Conservation (phyloP, 352 stramenopile species). For the Halophytophthora batemanensis region DNA sequence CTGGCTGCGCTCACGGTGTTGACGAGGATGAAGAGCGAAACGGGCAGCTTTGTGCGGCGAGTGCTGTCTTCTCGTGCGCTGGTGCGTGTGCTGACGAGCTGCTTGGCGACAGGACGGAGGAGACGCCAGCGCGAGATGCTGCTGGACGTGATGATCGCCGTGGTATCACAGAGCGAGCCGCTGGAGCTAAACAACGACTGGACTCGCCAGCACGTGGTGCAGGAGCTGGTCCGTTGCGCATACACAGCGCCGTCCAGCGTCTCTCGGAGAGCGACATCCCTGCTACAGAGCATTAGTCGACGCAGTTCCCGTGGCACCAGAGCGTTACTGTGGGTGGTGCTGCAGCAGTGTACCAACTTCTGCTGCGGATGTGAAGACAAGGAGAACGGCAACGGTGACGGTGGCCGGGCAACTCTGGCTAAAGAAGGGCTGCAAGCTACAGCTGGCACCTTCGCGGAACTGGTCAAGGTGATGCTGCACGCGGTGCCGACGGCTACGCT, state of each 20-base stretch:
- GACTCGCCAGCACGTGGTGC: slow-evolving; percentile 40
- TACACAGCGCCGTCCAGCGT: slow-evolving; percentile 23
- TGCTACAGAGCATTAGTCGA: slow-evolving; percentile 36
- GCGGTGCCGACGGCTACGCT: slow-evolving; percentile 11
- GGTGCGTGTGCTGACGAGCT: slow-evolving; percentile 27
- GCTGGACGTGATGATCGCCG: slow-evolving; percentile 34
- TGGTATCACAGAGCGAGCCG: slow-evolving; percentile 20
- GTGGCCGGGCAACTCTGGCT: background rate
- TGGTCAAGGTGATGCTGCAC: slow-evolving; percentile 43
- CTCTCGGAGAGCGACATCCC: slow-evolving; percentile 19
- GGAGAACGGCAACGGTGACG: background rate
- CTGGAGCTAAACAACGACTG: slow-evolving; percentile 25
- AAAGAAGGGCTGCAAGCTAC: slow-evolving; percentile 20
- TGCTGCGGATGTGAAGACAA: slow-evolving; percentile 48
- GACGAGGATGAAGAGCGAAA: slow-evolving; percentile 17
- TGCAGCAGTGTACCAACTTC: slow-evolving; percentile 55
- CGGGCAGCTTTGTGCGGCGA: slow-evolving; percentile 34
- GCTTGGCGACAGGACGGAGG: slow-evolving; percentile 24
- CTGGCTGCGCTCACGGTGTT: slow-evolving; percentile 22
- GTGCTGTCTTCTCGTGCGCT: slow-evolving; percentile 37
- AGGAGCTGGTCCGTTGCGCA: slow-evolving; percentile 41
- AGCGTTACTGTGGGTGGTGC: slow-evolving; percentile 41
- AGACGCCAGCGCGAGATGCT: slow-evolving; percentile 30
- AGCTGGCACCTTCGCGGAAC: slow-evolving; percentile 39
- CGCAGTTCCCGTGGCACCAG: slow-evolving; percentile 9